phyloP scores from a whole-genome alignment of 164 flowering plant species.

The Aristolochia contorta region DNA sequence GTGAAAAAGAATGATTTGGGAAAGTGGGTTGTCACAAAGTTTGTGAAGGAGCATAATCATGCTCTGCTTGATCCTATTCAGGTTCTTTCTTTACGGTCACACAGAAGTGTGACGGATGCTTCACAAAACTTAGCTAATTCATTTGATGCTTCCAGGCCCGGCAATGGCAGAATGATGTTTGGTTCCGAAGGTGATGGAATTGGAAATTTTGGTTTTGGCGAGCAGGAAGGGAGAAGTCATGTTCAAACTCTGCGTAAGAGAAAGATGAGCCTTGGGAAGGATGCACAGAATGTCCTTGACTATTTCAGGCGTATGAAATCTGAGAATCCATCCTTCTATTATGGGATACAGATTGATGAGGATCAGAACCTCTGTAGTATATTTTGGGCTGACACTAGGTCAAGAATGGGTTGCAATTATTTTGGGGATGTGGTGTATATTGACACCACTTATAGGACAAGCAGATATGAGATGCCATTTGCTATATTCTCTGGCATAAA shows the following conservation, averaged over 20 bases:
- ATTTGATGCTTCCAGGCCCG: constrained; percentile 36
- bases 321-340: constrained; percentile 31
- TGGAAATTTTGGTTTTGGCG: constrained; percentile 71
- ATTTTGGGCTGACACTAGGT: constrained; percentile 34
- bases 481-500: constrained; percentile 41
- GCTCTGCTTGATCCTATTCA: constrained; percentile 39
- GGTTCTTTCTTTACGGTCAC: constrained; percentile 38
- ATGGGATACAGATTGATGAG: constrained; percentile 33
- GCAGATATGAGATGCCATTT: constrained; percentile 29
- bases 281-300: constrained; percentile 58
- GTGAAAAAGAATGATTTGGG: constrained; percentile 39
- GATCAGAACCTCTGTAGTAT: constrained; percentile 33
- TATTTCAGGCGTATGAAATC: constrained; percentile 39
- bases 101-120: constrained; percentile 3
- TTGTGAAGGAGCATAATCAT: constrained; percentile 74
- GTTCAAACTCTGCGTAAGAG: constrained; percentile 35
- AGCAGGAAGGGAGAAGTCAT: constrained; percentile 73
- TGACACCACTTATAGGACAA: constrained; percentile 36
- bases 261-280: constrained; percentile 58
- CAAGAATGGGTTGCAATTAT: constrained; percentile 25
- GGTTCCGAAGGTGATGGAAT: constrained; percentile 68
- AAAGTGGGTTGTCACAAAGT: constrained; percentile 66
- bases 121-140: neutral
- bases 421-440: constrained; percentile 42
- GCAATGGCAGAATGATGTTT: constrained; percentile 61